Conservation (phyloP, 345 rosid genomes). For the Eucalyptus coolabah region DNA sequence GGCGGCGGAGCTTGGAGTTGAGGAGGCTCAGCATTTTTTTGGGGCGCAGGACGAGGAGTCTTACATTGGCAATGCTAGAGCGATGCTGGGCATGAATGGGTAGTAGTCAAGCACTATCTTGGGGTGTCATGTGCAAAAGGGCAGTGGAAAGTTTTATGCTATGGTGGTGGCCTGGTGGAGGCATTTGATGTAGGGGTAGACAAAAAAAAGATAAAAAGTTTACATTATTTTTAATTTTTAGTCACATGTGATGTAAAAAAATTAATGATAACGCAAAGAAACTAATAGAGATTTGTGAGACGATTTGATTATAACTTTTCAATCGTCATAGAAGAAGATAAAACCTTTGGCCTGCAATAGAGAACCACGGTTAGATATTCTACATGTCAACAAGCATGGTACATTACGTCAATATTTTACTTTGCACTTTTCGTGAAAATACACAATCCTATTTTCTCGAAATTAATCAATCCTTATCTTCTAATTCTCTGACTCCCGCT, state of each 20-base stretch:
- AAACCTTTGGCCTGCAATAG: accelerated
- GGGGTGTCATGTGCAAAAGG: not conserved
- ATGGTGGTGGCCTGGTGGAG: not conserved
- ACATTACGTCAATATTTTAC: accelerated
- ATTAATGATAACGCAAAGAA: not conserved
- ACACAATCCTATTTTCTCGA: accelerated
- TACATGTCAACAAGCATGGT: not conserved
- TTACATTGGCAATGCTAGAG: not conserved
- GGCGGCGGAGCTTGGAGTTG: constrained; percentile 28
- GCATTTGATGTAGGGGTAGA: not conserved
- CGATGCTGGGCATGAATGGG: not conserved
- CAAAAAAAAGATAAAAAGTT: not conserved
- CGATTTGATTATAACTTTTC: accelerated
- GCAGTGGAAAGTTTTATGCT: not conserved
- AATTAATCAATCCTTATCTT: accelerated
- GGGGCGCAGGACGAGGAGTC: not conserved
- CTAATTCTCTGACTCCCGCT: accelerated
- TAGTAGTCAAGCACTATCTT: not conserved
- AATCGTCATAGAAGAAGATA: accelerated
- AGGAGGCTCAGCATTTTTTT: constrained; percentile 40
- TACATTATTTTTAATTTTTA: not conserved
- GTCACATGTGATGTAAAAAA: not conserved
- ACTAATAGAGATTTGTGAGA: not conserved
- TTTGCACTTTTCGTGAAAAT: not conserved
- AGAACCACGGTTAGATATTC: accelerated